These are phyloP conservation scores for Pichia sp. DNA, from an alignment of 1,139 yeast species.

Conservation along the genomic window DNA sequence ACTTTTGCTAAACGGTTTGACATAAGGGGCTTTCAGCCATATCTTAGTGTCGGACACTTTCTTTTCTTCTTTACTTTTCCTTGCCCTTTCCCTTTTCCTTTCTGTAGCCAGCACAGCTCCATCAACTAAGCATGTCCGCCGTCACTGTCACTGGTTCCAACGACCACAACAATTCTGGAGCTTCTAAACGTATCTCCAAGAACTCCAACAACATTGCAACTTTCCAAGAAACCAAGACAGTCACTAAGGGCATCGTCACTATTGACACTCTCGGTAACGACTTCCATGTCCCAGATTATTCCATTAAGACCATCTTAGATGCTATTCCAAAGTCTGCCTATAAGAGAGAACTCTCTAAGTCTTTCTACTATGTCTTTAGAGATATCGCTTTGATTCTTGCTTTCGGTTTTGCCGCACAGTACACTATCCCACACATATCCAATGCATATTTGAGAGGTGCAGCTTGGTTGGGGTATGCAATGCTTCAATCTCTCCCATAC, in stretches of 20 bases:
- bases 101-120: background rate
- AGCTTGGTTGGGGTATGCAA: constrained; percentile 47
- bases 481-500: constrained; percentile 25
- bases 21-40: no score
- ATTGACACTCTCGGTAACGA: constrained; percentile 49
- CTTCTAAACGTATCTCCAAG: background rate
- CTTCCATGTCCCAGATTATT: constrained; percentile 54
- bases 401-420: constrained; percentile 41
- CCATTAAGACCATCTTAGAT: constrained; percentile 52
- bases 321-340: constrained; percentile 61
- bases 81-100: background rate
- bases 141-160: constrained; percentile 23
- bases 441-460: constrained; percentile 38
- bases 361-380: constrained; percentile 51
- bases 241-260: constrained; percentile 20
- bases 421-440: constrained; percentile 44
- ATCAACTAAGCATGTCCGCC: constrained; percentile 19
- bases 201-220: constrained; percentile 2
- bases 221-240: constrained; percentile 7
- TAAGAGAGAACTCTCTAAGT: constrained; percentile 42
- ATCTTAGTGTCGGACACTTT: no score
- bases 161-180: constrained; percentile 3
- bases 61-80: background rate
- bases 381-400: constrained; percentile 41
- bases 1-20: no score